Evolutionary conservation across 2,329 filamentous ascomycete species (phyloP).

Genomic region (Penicillium sp.): DNA sequence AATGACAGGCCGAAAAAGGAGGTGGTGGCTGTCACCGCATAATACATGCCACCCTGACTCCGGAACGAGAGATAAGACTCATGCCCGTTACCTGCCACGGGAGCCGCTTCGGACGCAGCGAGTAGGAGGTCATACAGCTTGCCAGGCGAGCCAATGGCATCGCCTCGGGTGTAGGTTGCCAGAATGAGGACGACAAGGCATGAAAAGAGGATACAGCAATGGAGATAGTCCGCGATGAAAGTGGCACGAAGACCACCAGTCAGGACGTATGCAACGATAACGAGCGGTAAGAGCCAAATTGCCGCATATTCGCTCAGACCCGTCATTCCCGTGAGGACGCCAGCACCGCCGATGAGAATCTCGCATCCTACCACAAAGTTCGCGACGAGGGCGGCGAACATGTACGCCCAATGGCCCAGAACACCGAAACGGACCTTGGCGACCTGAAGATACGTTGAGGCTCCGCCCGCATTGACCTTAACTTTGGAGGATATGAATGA

Average conservation of each 20-base stretch:
- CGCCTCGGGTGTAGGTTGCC: conserved; percentile 20
- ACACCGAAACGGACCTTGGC: conserved; percentile 36
- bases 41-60: conserved; percentile 33
- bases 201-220: conserved; percentile 38
- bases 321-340: conserved; percentile 38
- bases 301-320: conserved; percentile 43
- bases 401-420: conserved; percentile 36
- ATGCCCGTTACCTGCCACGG: conserved; percentile 26
- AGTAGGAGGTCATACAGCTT: conserved; percentile 37
- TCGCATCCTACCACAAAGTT: conserved; percentile 41
- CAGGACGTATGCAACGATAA: conserved; percentile 39
- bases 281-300: conserved; percentile 38
- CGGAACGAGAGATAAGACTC: conserved; percentile 39
- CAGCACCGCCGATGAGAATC: conserved; percentile 37
- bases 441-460: conserved; percentile 44
- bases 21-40: conserved; percentile 36
- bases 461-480: conserved; percentile 38
- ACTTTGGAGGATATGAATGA: conserved; percentile 41
- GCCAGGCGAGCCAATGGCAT: conserved; percentile 29
- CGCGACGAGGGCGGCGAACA: conserved; percentile 39
- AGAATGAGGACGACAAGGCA: conserved; percentile 27
- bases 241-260: conserved; percentile 38
- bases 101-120: conserved; percentile 28
- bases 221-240: conserved; percentile 42
- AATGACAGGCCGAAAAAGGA: conserved; percentile 34